Percentiles rank a stretch among this genome's conserved stretches.
phyloP scores from a whole-genome alignment of 805 yeast genomes.

The Yarrowia alimentaria region DNA sequence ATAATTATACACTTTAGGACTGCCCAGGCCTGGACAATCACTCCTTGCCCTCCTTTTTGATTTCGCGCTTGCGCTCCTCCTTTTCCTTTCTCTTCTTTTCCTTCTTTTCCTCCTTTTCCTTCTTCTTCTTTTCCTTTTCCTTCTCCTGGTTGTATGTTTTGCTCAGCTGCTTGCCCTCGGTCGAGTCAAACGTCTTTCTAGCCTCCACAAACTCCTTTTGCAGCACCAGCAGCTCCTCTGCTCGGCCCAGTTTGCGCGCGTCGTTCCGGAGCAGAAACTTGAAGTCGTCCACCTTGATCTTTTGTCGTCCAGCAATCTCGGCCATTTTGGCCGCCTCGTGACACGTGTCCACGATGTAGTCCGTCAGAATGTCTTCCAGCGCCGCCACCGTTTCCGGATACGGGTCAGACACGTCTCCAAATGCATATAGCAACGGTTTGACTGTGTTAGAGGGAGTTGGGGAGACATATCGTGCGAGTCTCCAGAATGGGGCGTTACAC shows the following conservation, averaged over 20 bases:
- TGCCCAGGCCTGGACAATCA: too few relatives aligned
- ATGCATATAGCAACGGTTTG: constrained; percentile 62
- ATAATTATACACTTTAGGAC: too few relatives aligned
- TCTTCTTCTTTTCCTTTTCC: constrained; percentile 35
- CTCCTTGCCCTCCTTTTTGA: constrained; percentile 9
- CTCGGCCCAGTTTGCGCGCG: constrained; percentile 64
- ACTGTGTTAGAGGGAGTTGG: constrained; percentile 40
- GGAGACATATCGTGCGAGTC: too few relatives aligned
- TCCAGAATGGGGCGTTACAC: too few relatives aligned
- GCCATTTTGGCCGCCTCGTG: constrained; percentile 53
- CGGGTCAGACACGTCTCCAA: constrained; percentile 71
- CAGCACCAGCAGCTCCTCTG: constrained; percentile 58
- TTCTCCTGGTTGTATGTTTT: constrained; percentile 35
- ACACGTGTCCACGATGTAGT: constrained; percentile 62
- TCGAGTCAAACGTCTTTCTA: constrained; percentile 62
- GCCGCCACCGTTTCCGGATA: constrained; percentile 62
- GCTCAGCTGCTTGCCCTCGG: constrained; percentile 49
- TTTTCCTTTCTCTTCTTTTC: constrained; percentile 39
- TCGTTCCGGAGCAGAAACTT: constrained; percentile 67
- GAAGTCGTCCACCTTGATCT: constrained; percentile 69
- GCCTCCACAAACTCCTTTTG: constrained; percentile 65
- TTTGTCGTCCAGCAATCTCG: constrained; percentile 53
- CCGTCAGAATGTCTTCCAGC: constrained; percentile 64
- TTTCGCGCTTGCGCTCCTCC: constrained; percentile 36
- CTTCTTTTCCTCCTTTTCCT: constrained; percentile 35